phyloP scores from a whole-genome alignment of 78 protist species.

The Emiliania huxleyi region DNA sequence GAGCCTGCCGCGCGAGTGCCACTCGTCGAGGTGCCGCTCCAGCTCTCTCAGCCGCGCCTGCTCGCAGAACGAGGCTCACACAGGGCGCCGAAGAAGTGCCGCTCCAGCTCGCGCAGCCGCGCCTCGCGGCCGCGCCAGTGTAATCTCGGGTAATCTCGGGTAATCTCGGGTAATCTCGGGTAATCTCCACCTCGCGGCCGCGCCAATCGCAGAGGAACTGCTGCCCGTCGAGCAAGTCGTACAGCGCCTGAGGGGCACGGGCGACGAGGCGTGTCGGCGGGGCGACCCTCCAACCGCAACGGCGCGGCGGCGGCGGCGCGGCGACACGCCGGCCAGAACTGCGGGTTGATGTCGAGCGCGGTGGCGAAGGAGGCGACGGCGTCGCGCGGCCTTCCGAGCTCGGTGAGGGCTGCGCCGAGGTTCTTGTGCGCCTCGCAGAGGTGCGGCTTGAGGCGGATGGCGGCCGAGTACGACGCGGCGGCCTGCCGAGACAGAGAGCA shows the following conservation, averaged over 20 bases:
- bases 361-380: background rate
- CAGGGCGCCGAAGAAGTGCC: no score
- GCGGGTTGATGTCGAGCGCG: background rate
- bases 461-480: background rate
- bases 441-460: background rate
- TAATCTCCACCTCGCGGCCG: background rate
- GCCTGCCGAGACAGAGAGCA: no score
- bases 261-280: no score
- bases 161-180: no score
- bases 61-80: no score
- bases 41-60: no score
- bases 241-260: no score
- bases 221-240: background rate
- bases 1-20: background rate
- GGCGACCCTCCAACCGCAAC: no score
- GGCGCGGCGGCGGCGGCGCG: no score
- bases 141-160: no score
- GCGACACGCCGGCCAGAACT: background rate
- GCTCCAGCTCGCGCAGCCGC: no score
- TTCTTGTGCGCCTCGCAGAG: constrained; percentile 5
- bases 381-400: background rate
- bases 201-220: background rate
- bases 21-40: background rate
- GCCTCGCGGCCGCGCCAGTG: no score
- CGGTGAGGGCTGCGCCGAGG: background rate